A percentile compares a stretch with the other conserved stretches of the same genome.
phyloP scores from a whole-genome alignment of 1,284 basidiomycete species.

The Porodaedalea pini region DNA sequence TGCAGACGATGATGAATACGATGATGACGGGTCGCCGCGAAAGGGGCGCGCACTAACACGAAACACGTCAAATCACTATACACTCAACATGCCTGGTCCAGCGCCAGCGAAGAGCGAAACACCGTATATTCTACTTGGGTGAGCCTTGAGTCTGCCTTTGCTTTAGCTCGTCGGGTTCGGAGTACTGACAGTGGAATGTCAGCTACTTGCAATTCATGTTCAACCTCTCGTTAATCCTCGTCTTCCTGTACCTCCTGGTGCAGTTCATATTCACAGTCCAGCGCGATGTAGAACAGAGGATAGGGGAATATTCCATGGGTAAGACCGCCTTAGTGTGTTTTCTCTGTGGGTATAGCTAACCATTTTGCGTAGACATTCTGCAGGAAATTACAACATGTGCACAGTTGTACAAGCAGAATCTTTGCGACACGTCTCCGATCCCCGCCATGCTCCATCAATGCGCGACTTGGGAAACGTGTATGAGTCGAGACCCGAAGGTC shows the following conservation, averaged over 20 bases:
- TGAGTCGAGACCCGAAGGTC: conserved; percentile 88
- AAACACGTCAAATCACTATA: conserved; percentile 74
- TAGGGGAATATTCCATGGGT: conserved; percentile 90
- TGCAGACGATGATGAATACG: conserved; percentile 35
- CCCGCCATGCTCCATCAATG: conserved; percentile 86
- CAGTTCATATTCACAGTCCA: conserved; percentile 89
- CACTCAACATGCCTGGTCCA: conserved; percentile 68
- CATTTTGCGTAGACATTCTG: conserved; percentile 80
- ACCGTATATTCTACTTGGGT: conserved; percentile 81
- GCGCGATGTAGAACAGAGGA: conserved; percentile 84
- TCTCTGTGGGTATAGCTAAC: too few species aligned
- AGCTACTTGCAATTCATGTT: conserved; percentile 95
- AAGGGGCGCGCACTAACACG: conserved; percentile 38
- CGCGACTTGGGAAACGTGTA: conserved; percentile 90
- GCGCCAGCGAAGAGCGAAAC: conserved; percentile 52
- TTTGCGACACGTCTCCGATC: conserved; percentile 72
- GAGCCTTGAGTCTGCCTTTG: conserved; percentile 29
- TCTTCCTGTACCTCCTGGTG: conserved; percentile 82
- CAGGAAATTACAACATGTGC: conserved; percentile 88
- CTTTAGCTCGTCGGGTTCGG: not conserved
- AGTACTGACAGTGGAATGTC: conserved; percentile 23
- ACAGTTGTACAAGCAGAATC: conserved; percentile 74
- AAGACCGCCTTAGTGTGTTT: conserved; percentile 22
- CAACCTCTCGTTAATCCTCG: conserved; percentile 81
- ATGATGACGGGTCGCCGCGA: conserved; percentile 26